phyloP scores from a whole-genome alignment of 192 early-diverging fungal genomes.

The Podila horticola region DNA sequence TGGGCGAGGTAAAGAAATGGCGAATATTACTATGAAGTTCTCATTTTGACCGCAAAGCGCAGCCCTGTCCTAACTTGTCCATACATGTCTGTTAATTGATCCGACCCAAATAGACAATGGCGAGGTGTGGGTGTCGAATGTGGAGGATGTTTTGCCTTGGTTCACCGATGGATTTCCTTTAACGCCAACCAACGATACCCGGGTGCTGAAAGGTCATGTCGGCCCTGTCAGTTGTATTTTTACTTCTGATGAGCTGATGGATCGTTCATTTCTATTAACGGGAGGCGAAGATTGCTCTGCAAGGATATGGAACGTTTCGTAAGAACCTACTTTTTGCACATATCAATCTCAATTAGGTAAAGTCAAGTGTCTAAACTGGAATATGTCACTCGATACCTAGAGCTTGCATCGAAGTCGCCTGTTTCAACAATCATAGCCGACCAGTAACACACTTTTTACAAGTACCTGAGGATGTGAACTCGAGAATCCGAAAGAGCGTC shows the following conservation, averaged over 20 bases:
- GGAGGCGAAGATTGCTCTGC: constrained; percentile 74
- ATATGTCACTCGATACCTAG: constrained; percentile 19
- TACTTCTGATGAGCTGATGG: constrained; percentile 57
- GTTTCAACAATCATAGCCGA: constrained; percentile 66
- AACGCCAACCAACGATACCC: constrained; percentile 12
- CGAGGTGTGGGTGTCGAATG: constrained; percentile 59
- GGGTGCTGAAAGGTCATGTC: constrained; percentile 57
- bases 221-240: constrained; percentile 71
- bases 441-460: constrained; percentile 62
- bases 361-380: too few relatives aligned
- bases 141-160: constrained; percentile 22
- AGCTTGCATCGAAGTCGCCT: constrained; percentile 63
- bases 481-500: constrained; percentile 56
- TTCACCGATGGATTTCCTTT: constrained; percentile 6
- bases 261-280: constrained; percentile 65
- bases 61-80: neutral
- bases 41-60: neutral
- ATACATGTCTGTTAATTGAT: neutral
- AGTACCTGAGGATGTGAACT: constrained; percentile 59
- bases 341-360: too few relatives aligned
- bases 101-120: constrained; percentile 62
- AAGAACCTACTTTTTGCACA: constrained; percentile 11
- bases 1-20: constrained; percentile 67
- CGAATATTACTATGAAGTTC: too few relatives aligned
- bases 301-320: constrained; percentile 82